phyloP scores from a whole-genome alignment of 192 early-diverging fungal species.

The Coemansia asiatica region DNA sequence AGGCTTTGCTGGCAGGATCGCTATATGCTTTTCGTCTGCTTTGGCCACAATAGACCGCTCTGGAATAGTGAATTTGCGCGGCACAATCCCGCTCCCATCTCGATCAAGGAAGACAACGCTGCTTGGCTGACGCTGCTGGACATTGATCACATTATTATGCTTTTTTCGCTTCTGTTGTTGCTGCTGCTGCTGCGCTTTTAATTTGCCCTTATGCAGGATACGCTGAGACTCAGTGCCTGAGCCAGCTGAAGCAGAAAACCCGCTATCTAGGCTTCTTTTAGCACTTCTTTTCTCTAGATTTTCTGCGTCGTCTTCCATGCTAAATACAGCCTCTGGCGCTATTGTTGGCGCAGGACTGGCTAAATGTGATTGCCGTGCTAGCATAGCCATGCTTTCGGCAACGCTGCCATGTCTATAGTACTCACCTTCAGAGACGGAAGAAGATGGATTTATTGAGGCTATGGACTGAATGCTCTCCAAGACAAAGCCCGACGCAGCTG shows the following conservation, averaged over 20 bases:
- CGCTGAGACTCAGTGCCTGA: not conserved
- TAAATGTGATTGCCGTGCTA: slow-evolving; percentile 2
- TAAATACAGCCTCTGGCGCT: not conserved
- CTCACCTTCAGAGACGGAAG: not conserved
- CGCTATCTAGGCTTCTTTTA: not conserved
- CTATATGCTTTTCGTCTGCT: slow-evolving; percentile 41
- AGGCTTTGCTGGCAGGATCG: slow-evolving; percentile 44
- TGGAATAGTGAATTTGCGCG: slow-evolving; percentile 52
- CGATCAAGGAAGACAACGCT: slow-evolving; percentile 28
- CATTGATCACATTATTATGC: not conserved
- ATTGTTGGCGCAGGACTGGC: slow-evolving; percentile 1
- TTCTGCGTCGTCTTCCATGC: not conserved
- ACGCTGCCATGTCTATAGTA: not conserved
- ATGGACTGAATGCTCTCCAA: not conserved
- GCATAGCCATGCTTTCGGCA: not conserved
- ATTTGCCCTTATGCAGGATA: not conserved
- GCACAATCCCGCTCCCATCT: slow-evolving; percentile 32
- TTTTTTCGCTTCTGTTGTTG: not conserved
- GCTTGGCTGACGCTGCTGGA: slow-evolving; percentile 10
- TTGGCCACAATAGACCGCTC: slow-evolving; percentile 50
- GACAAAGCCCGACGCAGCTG: slow-evolving; percentile 1
- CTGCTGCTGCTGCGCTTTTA: slow-evolving; percentile 5
- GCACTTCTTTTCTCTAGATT: not conserved
- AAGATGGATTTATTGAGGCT: not conserved
- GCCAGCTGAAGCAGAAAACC: not conserved